Evolutionary conservation across 805 yeast genomes (phyloP).

Genomic region (Torulaspora indica): DNA sequence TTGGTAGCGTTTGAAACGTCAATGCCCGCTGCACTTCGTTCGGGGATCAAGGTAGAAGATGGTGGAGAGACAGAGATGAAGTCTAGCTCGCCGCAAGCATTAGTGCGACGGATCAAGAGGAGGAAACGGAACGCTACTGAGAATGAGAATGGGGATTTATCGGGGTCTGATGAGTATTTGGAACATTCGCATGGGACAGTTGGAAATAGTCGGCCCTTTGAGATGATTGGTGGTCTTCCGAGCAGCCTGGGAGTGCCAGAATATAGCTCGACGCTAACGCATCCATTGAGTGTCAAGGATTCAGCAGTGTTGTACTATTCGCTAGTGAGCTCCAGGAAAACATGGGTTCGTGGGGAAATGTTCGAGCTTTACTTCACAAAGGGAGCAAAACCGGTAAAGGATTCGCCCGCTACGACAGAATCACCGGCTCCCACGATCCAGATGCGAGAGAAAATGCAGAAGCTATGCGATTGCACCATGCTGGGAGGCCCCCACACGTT

Average conservation of each 20-base stretch:
- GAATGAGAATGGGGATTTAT: conserved; percentile 24
- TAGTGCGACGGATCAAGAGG: conserved; percentile 10
- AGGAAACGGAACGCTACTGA: conserved; percentile 21
- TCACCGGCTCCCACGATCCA: conserved; percentile 9
- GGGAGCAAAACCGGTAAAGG: conserved; percentile 43
- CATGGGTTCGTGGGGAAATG: conserved; percentile 61
- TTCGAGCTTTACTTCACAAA: conserved; percentile 79
- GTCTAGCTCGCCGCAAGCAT: conserved; percentile 2
- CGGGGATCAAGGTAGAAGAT: conserved; percentile 9
- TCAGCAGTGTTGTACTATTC: conserved; percentile 69
- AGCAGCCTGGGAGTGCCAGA: conserved; percentile 56
- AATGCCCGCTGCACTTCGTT: conserved; percentile 17
- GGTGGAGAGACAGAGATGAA: conserved; percentile 6
- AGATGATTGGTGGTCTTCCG: conserved; percentile 61
- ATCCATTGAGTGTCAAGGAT: conserved; percentile 67
- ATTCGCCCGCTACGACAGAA: conserved; percentile 31
- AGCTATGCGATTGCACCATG: conserved; percentile 70
- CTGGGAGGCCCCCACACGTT: conserved; percentile 80
- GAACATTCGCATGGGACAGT: conserved; percentile 10
- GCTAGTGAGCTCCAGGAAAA: conserved; percentile 63
- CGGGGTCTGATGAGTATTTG: conserved; percentile 8
- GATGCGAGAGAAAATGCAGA: conserved; percentile 83
- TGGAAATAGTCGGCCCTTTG: conserved; percentile 51
- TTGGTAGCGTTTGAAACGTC: background rate
- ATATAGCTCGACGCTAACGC: conserved; percentile 49